phyloP scores from a whole-genome alignment of 148 eudicot genomes.

The Fagopyrum tataricum region DNA sequence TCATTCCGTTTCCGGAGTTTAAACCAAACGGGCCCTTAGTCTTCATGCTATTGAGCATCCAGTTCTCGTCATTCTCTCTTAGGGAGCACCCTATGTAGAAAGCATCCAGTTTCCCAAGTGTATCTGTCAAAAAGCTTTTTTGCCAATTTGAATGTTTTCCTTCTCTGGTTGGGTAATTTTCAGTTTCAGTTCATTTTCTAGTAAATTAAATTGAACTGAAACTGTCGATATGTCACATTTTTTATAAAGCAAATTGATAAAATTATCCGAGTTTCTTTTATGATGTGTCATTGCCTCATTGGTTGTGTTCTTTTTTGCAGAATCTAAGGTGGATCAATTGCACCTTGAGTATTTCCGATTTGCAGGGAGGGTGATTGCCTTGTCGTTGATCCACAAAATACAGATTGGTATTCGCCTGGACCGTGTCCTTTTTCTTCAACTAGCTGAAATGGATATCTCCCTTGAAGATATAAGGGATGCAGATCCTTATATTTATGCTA shows the following conservation, averaged over 20 bases:
- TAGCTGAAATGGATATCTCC: slow-evolving; percentile 48
- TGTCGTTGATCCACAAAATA: slow-evolving; percentile 84
- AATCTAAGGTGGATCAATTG: slow-evolving; percentile 71
- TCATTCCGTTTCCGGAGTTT: too few species aligned
- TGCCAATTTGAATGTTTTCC: background rate
- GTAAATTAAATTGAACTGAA: too few species aligned
- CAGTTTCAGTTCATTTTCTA: too few species aligned
- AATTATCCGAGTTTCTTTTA: background rate
- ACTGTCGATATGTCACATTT: background rate
- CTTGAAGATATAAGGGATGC: slow-evolving; percentile 79
- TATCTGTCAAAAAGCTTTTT: background rate
- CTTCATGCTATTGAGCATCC: too few species aligned
- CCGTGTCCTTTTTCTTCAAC: slow-evolving; percentile 66
- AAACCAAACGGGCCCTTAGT: too few species aligned
- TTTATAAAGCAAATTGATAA: background rate
- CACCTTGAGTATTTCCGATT: slow-evolving; percentile 72
- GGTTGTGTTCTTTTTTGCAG: slow-evolving; percentile 38
- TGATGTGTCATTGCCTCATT: background rate
- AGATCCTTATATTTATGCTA: slow-evolving; percentile 70
- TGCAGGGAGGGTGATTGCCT: slow-evolving; percentile 76
- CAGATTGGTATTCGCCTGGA: slow-evolving; percentile 86
- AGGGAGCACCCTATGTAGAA: too few species aligned
- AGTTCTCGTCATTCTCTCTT: too few species aligned
- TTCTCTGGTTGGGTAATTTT: background rate
- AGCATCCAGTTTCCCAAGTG: too few species aligned